Percentiles rank a stretch among this genome's conserved stretches.
Evolutionary conservation across 805 yeast species (phyloP).

Genomic region (Barnettozyma wickerhamii): DNA sequence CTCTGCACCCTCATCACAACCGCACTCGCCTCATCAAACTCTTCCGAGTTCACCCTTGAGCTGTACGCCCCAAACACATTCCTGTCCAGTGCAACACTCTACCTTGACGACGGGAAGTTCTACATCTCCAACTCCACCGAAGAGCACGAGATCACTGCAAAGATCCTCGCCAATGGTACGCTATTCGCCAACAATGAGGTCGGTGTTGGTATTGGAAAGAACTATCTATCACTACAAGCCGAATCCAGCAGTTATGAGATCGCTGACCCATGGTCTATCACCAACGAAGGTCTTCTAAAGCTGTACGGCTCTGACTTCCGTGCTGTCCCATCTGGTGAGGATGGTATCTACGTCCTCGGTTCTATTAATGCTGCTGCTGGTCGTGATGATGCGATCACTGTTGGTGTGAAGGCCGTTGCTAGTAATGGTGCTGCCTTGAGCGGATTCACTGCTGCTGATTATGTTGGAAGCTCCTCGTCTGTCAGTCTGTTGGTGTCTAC

Average conservation of each 20-base stretch:
- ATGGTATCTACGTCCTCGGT: conserved; percentile 15
- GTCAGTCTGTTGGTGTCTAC: neutral
- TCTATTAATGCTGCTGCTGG: conserved; percentile 17
- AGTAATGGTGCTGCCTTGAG: conserved; percentile 6
- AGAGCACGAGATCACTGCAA: neutral
- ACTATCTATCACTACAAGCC: conserved; percentile 11
- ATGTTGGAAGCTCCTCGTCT: conserved; percentile 1
- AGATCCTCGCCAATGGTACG: conserved; percentile 9
- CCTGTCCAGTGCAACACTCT: conserved; percentile 21
- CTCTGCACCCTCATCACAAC: neutral
- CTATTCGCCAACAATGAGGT: conserved; percentile 4
- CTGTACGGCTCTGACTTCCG: conserved; percentile 17
- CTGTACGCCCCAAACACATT: conserved; percentile 13
- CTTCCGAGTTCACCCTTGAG: neutral
- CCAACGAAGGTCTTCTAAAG: conserved; percentile 15
- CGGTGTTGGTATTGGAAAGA: conserved; percentile 17
- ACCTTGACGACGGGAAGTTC: conserved; percentile 9
- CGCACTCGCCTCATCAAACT: neutral
- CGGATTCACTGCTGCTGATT: too few relatives aligned
- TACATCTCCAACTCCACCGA: conserved; percentile 5
- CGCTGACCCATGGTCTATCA: conserved; percentile 15
- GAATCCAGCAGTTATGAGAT: conserved; percentile 7
- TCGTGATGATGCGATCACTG: conserved; percentile 7
- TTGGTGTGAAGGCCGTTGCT: conserved; percentile 9
- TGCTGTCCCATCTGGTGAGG: conserved; percentile 18